Percentiles rank a stretch among this genome's conserved stretches.
These are phyloP conservation scores for Harringtonia lauricola DNA, from an alignment of 2,329 filamentous ascomycete species.

Conservation along the genomic window DNA sequence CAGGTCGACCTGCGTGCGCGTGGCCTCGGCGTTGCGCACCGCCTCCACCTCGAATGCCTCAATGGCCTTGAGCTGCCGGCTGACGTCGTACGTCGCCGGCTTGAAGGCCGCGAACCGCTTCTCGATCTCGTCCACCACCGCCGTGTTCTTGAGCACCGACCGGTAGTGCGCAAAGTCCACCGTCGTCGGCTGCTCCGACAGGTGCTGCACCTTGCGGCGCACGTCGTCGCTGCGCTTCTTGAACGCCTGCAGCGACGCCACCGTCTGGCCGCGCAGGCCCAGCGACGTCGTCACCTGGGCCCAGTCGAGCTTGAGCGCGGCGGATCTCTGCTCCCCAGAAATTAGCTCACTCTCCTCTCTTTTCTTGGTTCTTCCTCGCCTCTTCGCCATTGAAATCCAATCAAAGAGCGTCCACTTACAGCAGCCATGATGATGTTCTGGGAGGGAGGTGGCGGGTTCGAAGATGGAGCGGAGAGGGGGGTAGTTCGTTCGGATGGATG, in stretches of 20 bases:
- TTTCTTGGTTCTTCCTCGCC: too few species aligned
- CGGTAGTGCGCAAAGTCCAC: conserved; percentile 96
- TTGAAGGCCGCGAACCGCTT: conserved; percentile 87
- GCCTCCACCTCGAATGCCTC: conserved; percentile 97
- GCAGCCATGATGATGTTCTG: conserved; percentile 13
- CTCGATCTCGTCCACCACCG: conserved; percentile 94
- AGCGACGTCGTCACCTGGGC: conserved; percentile 87
- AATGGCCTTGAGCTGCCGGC: conserved; percentile 92
- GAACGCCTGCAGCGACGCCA: conserved; percentile 83
- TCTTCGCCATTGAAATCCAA: neutral
- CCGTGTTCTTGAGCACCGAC: conserved; percentile 85
- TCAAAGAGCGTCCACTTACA: conserved; percentile 7
- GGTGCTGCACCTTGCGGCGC: conserved; percentile 79
- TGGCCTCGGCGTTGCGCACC: conserved; percentile 91
- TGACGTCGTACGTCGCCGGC: conserved; percentile 85
- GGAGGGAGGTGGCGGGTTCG: neutral
- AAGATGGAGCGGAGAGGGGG: neutral
- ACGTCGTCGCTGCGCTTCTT: conserved; percentile 99
- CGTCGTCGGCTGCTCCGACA: conserved; percentile 72
- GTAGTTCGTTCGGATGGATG: neutral
- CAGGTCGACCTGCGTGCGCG: conserved; percentile 89
- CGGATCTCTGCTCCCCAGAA: conserved; percentile 65
- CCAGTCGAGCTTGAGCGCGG: conserved; percentile 99
- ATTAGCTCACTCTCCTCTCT: conserved; percentile 44
- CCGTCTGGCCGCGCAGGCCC: conserved; percentile 91